Evolutionary conservation across 352 stramenopile species (phyloP).

Genomic region (Pythium myriotylum): DNA sequence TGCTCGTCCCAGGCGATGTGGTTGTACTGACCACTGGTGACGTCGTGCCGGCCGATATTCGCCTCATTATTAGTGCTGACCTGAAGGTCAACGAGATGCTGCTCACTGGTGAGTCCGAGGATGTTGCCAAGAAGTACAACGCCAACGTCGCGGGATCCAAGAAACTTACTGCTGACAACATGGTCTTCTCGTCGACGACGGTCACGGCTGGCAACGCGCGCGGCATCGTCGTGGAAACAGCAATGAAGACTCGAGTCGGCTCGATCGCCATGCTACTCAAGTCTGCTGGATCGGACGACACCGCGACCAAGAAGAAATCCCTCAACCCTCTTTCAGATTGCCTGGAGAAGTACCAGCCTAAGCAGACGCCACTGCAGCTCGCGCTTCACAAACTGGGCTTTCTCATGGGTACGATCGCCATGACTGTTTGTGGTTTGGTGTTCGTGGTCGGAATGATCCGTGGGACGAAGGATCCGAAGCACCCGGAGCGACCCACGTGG

Average conservation of each 20-base stretch:
- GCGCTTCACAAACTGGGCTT: conserved; percentile 95
- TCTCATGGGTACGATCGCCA: conserved; percentile 84
- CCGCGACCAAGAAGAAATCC: conserved; percentile 32
- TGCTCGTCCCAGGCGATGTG: conserved; percentile 78
- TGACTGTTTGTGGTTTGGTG: conserved; percentile 88
- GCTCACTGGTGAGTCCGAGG: conserved; percentile 93
- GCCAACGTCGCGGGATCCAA: conserved; percentile 36
- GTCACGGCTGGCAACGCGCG: conserved; percentile 79
- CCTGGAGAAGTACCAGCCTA: conserved; percentile 65
- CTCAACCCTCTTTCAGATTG: conserved; percentile 59
- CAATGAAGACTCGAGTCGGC: conserved; percentile 72
- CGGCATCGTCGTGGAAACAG: conserved; percentile 72
- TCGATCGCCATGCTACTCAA: conserved; percentile 72
- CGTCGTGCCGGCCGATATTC: conserved; percentile 91
- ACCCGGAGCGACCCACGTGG: conserved; percentile 77
- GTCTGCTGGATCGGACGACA: conserved; percentile 31
- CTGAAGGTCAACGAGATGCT: conserved; percentile 93
- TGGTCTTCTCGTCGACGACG: conserved; percentile 93
- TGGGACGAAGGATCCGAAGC: conserved; percentile 50
- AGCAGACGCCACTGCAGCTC: conserved; percentile 90
- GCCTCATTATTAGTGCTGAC: conserved; percentile 88
- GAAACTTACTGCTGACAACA: conserved; percentile 74
- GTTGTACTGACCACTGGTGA: conserved; percentile 92
- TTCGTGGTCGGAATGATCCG: conserved; percentile 88
- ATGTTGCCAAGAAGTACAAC: conserved; percentile 71